Evolutionary conservation across 495 filamentous ascomycete genomes (phyloP).

Genomic region (Eremomyces bilateralis): DNA sequence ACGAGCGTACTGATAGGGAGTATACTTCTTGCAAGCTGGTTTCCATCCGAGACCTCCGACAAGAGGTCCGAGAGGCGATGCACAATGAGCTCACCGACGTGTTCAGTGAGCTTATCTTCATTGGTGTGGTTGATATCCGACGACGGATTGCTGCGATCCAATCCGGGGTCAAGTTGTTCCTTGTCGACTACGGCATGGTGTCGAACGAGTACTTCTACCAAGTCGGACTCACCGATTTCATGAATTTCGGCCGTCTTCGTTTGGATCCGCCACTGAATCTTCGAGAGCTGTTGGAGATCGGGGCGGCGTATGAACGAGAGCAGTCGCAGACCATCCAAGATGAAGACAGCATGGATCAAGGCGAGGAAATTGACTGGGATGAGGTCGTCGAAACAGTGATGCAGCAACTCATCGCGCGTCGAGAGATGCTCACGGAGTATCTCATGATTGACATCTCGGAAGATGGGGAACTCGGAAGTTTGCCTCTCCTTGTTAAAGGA

Average conservation of each 20-base stretch:
- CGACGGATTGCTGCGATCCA: slow-evolving; percentile 83
- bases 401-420: slow-evolving; percentile 41
- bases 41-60: slow-evolving; percentile 67
- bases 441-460: slow-evolving; percentile 68
- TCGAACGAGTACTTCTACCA: slow-evolving; percentile 94
- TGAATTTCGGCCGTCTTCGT: slow-evolving; percentile 71
- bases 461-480: slow-evolving; percentile 49
- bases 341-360: too few relatives aligned
- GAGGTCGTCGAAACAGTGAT: slow-evolving; percentile 35
- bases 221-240: slow-evolving; percentile 86
- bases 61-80: slow-evolving; percentile 60
- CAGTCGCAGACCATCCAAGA: slow-evolving; percentile 14
- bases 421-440: slow-evolving; percentile 83
- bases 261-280: slow-evolving; percentile 59
- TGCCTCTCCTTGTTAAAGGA: slow-evolving; percentile 74
- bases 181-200: slow-evolving; percentile 82
- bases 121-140: slow-evolving; percentile 75
- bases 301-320: slow-evolving; percentile 42
- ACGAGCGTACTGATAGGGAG: slow-evolving; percentile 49
- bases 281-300: slow-evolving; percentile 46
- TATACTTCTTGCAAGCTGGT: slow-evolving; percentile 43
- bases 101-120: slow-evolving; percentile 77
- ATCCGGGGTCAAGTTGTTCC: slow-evolving; percentile 75
- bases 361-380: slow-evolving; percentile 39
- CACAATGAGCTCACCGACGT: slow-evolving; percentile 79